These are phyloP conservation scores for Pestalotiopsis sp. DNA, from an alignment of 2,329 filamentous ascomycete genomes.

Conservation along the genomic window DNA sequence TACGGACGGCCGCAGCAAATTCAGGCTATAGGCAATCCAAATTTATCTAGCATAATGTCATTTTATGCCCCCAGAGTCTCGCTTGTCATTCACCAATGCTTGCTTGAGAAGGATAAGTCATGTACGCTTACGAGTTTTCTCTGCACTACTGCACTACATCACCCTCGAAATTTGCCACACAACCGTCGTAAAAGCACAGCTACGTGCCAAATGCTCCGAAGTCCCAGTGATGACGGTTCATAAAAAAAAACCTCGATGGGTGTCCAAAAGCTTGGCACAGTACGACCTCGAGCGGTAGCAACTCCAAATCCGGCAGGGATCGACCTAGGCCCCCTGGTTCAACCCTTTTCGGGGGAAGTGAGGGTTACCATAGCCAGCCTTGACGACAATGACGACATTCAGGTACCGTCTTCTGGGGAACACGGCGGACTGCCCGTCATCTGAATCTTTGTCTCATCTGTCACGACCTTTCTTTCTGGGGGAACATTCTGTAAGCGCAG, in stretches of 20 bases:
- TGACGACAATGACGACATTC: conserved; percentile 12
- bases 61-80: not conserved
- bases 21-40: not conserved
- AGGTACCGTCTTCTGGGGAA: not conserved
- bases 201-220: not conserved
- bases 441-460: not conserved
- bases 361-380: not conserved
- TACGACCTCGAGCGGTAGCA: conserved; percentile 2
- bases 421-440: not conserved
- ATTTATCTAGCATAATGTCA: not conserved
- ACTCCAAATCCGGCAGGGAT: not conserved
- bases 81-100: no score
- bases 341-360: not conserved
- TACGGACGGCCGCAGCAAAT: not conserved
- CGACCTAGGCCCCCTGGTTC: not conserved
- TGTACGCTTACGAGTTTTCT: no score
- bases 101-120: no score
- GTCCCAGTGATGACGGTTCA: not conserved
- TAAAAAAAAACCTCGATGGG: not conserved
- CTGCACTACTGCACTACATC: not conserved
- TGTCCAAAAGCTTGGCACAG: not conserved
- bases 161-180: not conserved
- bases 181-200: not conserved
- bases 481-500: not conserved
- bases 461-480: not conserved